Evolutionary conservation across 106 monocot species (phyloP), one percentile per base, ranked within the genome.

Genomic region (Posidonia australis): DNA sequence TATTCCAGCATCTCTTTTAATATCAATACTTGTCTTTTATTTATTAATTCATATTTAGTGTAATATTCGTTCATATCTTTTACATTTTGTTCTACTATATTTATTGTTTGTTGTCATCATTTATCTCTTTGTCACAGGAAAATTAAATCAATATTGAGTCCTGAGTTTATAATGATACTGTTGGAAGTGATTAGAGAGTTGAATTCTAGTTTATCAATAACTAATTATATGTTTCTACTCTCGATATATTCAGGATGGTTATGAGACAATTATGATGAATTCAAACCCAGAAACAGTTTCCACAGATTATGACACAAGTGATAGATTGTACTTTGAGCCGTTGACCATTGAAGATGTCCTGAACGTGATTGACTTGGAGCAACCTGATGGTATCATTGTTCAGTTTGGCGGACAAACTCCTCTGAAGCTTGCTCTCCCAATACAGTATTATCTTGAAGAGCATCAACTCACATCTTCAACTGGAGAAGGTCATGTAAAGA

Each of bases 321-420:
- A 96, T 55, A 75, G 96, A 45, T 64, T 96, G 28, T 96, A 96
- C 78, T 96, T 96, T 63, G 96, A 96, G 55, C 96, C 96, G 21
- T 58, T 96, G 62, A 96, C 96, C 6, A 58, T 96, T 23, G 96
- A 96, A 68, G 96, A 96, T 69, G 90, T 96, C 9, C 31, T 75
- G 10, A 96, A 96, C 76, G 90, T 96, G 49, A 86, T 96, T 22
- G 87, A 96, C 51, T 66, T 96, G 52, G 96, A 96, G 61, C 72
- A 78, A 9, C 96, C 96, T 18, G 76, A 87, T 66, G 96, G 96
- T 22, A 96, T 96, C 43, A 96, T 96, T 43, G 84, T 96, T 48
- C 96, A 96, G 62, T 96, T 90, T 79, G 96, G 96, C 0, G 96
- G 96, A 9, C 96, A 96, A 74, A 96, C 96, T 53, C 96, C 96